Evolutionary conservation across 306 rosid species (phyloP), one percentile per base, ranked within the genome.

Genomic region (Phaseolus lunatus): DNA sequence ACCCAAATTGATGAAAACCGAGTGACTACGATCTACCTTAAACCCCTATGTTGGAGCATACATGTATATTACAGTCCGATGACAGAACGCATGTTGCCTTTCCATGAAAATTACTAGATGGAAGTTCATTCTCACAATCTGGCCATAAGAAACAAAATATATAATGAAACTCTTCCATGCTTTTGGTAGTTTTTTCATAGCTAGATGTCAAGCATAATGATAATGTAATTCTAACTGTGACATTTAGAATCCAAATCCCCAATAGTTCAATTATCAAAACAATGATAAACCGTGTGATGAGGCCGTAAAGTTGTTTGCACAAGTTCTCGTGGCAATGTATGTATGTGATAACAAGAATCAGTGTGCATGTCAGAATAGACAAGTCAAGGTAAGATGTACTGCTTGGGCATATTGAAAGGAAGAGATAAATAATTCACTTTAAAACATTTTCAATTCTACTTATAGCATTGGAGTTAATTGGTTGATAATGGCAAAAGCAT

Each of bases 181-280:
- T 64, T 77, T 65, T 24, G n/a, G 26, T 12, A n/a, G 45, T 54
- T 77, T 72, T 41, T 72, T 57, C 56, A 22, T 27, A 45, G 80
- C 72, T 66, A 47, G 27, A 64, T 66, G 66, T 45, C 45, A 41
- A 35, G 9, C n/a, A 4, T 31, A 16, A 18, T 9, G 11, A 23
- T 29, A 12, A 11, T 47, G 23, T 70, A 18, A 44, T 45, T 67
- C 59, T n/a, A 29, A 45, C 64, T 18, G 20, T 20, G 65, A 77
- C n/a, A 22, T 69, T 61, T 41, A 12, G 49, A 76, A 54, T 31
- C 70, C 16, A 50, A 41, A 16, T 53, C 29, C 75, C 62, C 52
- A 70, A 27, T 53, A 20, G 37, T 54, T 18, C 74, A 76, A 70
- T 70, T 19, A 71, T 77, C 73, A 16, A 65, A 50, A 72, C 71